phyloP scores from a whole-genome alignment of 2,329 filamentous ascomycete species.

The Chrysoporthe puriensis region DNA sequence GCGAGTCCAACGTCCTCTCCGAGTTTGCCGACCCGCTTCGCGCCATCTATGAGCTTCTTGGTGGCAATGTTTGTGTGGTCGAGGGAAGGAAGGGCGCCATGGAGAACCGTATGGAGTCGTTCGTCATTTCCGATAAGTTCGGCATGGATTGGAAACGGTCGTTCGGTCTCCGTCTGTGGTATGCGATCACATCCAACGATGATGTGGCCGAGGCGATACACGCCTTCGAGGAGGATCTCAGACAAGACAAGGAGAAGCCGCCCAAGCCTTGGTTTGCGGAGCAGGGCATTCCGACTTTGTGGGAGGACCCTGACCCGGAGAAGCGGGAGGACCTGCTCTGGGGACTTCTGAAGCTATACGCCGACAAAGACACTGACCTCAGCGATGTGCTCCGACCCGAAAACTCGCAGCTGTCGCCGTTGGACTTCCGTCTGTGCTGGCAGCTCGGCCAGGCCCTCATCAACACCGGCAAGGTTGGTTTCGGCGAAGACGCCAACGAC shows the following conservation, averaged over 20 bases:
- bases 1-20: constrained; percentile 77
- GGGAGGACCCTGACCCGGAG: constrained; percentile 62
- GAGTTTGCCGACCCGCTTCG: constrained; percentile 86
- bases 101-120: constrained; percentile 80
- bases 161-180: constrained; percentile 91
- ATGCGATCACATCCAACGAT: constrained; percentile 71
- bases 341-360: constrained; percentile 82
- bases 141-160: constrained; percentile 90
- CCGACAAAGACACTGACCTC: constrained; percentile 60
- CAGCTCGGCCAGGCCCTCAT: constrained; percentile 75
- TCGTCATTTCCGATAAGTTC: constrained; percentile 83
- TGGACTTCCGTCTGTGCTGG: constrained; percentile 80
- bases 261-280: constrained; percentile 75
- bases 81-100: constrained; percentile 74
- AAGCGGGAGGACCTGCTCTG: constrained; percentile 79
- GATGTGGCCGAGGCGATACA: constrained; percentile 73
- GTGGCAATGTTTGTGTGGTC: constrained; percentile 84
- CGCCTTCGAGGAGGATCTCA: constrained; percentile 74
- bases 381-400: constrained; percentile 76
- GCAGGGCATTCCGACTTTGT: constrained; percentile 59
- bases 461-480: constrained; percentile 54
- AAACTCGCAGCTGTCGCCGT: constrained; percentile 73
- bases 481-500: constrained; percentile 56
- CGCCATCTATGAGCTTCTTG: constrained; percentile 85
- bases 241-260: constrained; percentile 69